Conservation (phyloP, 345 rosid species). For the Mallotus nudiflorus region DNA sequence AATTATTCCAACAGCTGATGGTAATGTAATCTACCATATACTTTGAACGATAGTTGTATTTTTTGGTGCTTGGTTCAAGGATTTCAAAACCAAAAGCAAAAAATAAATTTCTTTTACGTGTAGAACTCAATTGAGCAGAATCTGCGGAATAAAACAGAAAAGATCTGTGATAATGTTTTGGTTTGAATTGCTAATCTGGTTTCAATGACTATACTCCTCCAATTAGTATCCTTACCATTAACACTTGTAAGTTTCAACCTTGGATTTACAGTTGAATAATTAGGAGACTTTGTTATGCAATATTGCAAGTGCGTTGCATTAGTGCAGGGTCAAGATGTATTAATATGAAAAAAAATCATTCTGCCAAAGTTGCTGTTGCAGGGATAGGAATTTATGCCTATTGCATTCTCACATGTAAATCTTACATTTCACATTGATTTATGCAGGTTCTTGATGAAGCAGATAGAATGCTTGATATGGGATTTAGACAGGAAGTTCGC, state of each 20-base stretch:
- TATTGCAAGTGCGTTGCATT: not conserved
- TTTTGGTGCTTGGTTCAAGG: no score
- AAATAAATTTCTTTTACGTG: no score
- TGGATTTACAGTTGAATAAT: not conserved
- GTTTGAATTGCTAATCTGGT: not conserved
- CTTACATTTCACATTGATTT: not conserved
- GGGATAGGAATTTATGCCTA: no score
- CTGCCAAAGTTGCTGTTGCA: not conserved
- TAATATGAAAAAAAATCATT: not conserved
- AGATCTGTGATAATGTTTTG: no score
- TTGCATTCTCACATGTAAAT: not conserved
- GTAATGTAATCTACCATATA: no score
- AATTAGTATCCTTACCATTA: not conserved
- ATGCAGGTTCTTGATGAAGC: slow-evolving; percentile 96
- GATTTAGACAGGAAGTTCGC: slow-evolving; percentile 90
- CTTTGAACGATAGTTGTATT: no score
- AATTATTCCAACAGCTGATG: no score
- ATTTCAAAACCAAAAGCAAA: no score
- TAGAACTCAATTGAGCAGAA: no score
- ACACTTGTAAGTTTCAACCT: not conserved
- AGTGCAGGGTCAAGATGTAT: not conserved
- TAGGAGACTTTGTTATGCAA: not conserved
- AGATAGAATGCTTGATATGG: slow-evolving; percentile 99
- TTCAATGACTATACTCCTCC: not conserved
- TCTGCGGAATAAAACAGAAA: no score